Conservation (phyloP, 495 filamentous ascomycete genomes). For the Neurospora pannonica region DNA sequence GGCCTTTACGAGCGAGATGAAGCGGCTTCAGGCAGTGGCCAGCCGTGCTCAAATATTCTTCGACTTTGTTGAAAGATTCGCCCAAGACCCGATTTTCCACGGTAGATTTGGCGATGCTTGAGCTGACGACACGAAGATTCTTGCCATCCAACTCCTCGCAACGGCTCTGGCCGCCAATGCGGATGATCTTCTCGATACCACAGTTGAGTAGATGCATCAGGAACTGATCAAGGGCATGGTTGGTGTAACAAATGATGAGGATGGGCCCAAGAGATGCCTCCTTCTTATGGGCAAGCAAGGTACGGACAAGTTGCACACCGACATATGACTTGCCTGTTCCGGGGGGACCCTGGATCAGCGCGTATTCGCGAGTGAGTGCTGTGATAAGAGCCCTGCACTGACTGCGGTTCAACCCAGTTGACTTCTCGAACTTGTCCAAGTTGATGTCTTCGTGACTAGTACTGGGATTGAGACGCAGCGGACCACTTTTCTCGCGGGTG, state of each 20-base stretch:
- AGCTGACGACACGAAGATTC: slow-evolving; percentile 38
- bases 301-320: slow-evolving; percentile 46
- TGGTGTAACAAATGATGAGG: slow-evolving; percentile 58
- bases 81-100: slow-evolving; percentile 15
- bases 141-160: slow-evolving; percentile 42
- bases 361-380: slow-evolving; percentile 45
- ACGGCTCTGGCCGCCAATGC: slow-evolving; percentile 59
- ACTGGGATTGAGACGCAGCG: background rate
- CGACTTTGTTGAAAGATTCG: background rate
- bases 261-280: slow-evolving; percentile 51
- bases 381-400: slow-evolving; percentile 50
- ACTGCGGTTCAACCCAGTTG: slow-evolving; percentile 6
- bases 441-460: background rate
- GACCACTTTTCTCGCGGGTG: slow-evolving; percentile 18
- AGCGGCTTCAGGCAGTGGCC: background rate
- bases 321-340: slow-evolving; percentile 69
- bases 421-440: background rate
- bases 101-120: slow-evolving; percentile 17
- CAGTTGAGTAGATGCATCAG: slow-evolving; percentile 52
- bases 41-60: background rate
- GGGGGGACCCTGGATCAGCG: slow-evolving; percentile 72
- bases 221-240: slow-evolving; percentile 66
- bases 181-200: slow-evolving; percentile 51
- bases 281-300: slow-evolving; percentile 49
- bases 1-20: background rate